Conservation (phyloP, 2,329 filamentous ascomycete species). For the Fusarium sp. region DNA sequence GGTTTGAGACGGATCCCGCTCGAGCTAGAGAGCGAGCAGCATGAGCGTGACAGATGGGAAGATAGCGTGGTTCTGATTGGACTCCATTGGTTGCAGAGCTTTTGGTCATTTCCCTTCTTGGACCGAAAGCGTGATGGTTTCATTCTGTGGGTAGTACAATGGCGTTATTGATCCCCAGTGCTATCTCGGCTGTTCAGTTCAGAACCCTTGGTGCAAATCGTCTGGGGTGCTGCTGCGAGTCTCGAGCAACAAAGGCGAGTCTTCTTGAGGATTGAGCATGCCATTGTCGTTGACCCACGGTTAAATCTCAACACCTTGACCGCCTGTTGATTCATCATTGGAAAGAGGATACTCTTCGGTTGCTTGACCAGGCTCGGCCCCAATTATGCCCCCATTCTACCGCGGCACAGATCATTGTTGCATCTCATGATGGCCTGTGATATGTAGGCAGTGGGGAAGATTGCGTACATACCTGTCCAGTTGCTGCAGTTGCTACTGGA, state of each 20-base stretch:
- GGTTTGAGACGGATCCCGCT: slow-evolving; percentile 40
- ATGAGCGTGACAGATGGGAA: slow-evolving; percentile 36
- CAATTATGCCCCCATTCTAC: slow-evolving; percentile 27
- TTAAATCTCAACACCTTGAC: slow-evolving; percentile 30
- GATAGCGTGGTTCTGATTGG: slow-evolving; percentile 30
- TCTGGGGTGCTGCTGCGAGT: background rate
- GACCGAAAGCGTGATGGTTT: slow-evolving; percentile 5
- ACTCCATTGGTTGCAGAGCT: background rate
- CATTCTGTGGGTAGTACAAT: slow-evolving; percentile 27
- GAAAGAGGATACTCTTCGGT: slow-evolving; percentile 12
- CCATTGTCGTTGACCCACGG: background rate
- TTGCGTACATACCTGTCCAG: slow-evolving; percentile 1
- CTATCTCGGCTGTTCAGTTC: slow-evolving; percentile 1
- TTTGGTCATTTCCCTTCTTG: background rate
- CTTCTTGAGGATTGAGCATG: slow-evolving; percentile 5
- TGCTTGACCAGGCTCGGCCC: slow-evolving; percentile 27
- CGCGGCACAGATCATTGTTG: slow-evolving; percentile 40
- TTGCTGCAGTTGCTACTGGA: background rate
- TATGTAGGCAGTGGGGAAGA: slow-evolving; percentile 35
- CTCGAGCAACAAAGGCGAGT: slow-evolving; percentile 1
- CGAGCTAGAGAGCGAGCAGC: slow-evolving; percentile 34
- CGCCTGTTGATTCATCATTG: slow-evolving; percentile 35
- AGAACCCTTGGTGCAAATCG: slow-evolving; percentile 8
- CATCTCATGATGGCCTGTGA: slow-evolving; percentile 36
- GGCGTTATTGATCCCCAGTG: slow-evolving; percentile 38